These are phyloP conservation scores for Boletus speciosus DNA, from an alignment of 768 basidiomycete species.

Conservation along the genomic window DNA sequence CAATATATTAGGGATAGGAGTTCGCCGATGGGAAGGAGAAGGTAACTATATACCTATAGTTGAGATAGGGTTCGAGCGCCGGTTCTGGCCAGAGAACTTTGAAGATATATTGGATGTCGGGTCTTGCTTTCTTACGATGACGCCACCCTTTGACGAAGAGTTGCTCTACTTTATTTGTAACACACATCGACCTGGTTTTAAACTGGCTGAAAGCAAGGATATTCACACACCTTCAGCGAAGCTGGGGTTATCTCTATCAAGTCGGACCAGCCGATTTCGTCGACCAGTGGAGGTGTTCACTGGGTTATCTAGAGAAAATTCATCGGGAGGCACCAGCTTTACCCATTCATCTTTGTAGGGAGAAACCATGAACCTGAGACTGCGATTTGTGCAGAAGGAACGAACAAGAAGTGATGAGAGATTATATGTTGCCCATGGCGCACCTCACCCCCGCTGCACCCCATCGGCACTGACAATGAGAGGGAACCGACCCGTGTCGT, in stretches of 20 bases:
- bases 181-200: neutral
- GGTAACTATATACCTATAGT: conserved; percentile 40
- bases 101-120: conserved; percentile 47
- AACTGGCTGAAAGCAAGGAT: neutral
- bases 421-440: conserved; percentile 21
- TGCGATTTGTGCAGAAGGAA: neutral
- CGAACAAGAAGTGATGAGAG: neutral
- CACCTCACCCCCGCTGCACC: conserved; percentile 25
- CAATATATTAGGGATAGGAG: conserved; percentile 1
- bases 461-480: conserved; percentile 12
- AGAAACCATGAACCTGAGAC: conserved; percentile 16
- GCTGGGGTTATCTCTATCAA: conserved; percentile 34
- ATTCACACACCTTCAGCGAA: conserved; percentile 41
- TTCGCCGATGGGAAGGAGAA: conserved; percentile 19
- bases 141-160: conserved; percentile 54
- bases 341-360: conserved; percentile 26
- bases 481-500: conserved; percentile 3
- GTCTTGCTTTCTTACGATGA: conserved; percentile 50
- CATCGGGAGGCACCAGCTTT: conserved; percentile 28
- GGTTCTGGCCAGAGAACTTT: conserved; percentile 47
- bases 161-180: conserved; percentile 40
- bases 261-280: conserved; percentile 40
- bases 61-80: conserved; percentile 41
- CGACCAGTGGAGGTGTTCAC: conserved; percentile 36
- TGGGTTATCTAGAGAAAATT: conserved; percentile 40